phyloP scores from a whole-genome alignment of 768 basidiomycete genomes.

The Rhodotorula toruloides region DNA sequence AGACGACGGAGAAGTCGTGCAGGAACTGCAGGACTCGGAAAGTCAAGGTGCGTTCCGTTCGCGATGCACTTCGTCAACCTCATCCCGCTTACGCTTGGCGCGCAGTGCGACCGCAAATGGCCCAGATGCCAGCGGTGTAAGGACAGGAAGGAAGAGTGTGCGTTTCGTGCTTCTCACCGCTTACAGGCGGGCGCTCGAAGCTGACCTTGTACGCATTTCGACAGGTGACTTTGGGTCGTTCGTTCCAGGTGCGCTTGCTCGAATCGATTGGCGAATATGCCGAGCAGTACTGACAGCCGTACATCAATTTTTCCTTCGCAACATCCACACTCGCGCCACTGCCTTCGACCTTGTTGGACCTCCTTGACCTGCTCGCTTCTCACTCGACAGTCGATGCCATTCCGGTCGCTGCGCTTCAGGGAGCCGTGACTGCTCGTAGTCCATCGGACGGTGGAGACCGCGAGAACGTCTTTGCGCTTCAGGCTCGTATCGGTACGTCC shows the following conservation, averaged over 20 bases:
- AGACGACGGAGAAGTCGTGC: slow-evolving; percentile 14
- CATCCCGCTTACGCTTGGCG: background rate
- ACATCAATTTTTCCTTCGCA: no score
- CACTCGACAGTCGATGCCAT: slow-evolving; percentile 2
- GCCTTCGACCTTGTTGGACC: no score
- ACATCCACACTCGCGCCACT: no score
- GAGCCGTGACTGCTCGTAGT: background rate
- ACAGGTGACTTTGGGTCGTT: slow-evolving; percentile 13
- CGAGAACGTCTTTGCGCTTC: background rate
- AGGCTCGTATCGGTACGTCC: background rate
- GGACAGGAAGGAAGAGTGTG: slow-evolving; percentile 14
- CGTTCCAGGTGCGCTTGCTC: slow-evolving; percentile 26
- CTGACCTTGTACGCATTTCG: no score
- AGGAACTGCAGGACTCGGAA: slow-evolving; percentile 4
- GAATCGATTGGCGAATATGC: no score
- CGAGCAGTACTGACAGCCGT: no score
- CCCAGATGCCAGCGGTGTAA: slow-evolving; percentile 9
- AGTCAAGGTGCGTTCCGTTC: slow-evolving; percentile 7
- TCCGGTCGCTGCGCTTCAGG: background rate
- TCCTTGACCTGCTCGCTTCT: no score
- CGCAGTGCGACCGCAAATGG: slow-evolving; percentile 12
- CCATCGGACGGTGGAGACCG: no score
- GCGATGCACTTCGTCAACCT: background rate
- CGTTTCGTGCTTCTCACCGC: no score
- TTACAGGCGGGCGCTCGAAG: no score